phyloP scores from a whole-genome alignment of 2,329 filamentous ascomycete species.

The Stromatinia cepivora region DNA sequence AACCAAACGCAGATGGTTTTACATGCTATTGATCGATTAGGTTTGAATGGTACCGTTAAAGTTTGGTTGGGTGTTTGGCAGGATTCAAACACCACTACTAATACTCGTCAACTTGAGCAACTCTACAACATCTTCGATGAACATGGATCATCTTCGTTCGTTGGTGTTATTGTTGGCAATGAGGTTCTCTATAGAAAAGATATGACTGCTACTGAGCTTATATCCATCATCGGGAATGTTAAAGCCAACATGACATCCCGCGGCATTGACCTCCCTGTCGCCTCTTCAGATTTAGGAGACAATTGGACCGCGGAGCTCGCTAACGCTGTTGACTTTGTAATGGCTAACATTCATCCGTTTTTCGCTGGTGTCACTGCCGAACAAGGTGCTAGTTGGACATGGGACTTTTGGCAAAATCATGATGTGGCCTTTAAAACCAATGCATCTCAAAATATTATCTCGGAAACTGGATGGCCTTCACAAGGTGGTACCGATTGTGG shows the following conservation, averaged over 20 bases:
- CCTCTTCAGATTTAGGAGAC: conserved; percentile 85
- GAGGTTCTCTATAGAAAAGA: conserved; percentile 76
- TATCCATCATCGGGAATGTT: conserved; percentile 64
- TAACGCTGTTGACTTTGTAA: conserved; percentile 75
- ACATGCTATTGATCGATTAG: conserved; percentile 73
- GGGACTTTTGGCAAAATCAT: conserved; percentile 72
- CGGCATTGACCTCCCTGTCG: conserved; percentile 69
- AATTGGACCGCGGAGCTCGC: conserved; percentile 77
- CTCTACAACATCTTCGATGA: conserved; percentile 81
- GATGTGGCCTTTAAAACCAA: conserved; percentile 64
- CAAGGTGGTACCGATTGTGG: conserved; percentile 80
- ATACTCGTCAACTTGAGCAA: conserved; percentile 74
- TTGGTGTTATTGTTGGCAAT: conserved; percentile 79
- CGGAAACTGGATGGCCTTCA: conserved; percentile 89
- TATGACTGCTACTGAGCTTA: conserved; percentile 65
- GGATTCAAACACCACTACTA: conserved; percentile 79
- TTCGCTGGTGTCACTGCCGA: conserved; percentile 75
- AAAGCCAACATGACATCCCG: conserved; percentile 69
- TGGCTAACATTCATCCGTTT: conserved; percentile 97
- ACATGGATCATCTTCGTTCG: conserved; percentile 69
- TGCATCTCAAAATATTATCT: conserved; percentile 71
- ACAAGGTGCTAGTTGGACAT: conserved; percentile 77
- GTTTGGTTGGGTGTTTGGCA: conserved; percentile 96
- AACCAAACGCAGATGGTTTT: conserved; percentile 96
- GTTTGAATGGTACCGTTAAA: conserved; percentile 72